These are phyloP conservation scores for Talaromyces ruber DNA, from an alignment of 495 filamentous ascomycete genomes.

Conservation along the genomic window DNA sequence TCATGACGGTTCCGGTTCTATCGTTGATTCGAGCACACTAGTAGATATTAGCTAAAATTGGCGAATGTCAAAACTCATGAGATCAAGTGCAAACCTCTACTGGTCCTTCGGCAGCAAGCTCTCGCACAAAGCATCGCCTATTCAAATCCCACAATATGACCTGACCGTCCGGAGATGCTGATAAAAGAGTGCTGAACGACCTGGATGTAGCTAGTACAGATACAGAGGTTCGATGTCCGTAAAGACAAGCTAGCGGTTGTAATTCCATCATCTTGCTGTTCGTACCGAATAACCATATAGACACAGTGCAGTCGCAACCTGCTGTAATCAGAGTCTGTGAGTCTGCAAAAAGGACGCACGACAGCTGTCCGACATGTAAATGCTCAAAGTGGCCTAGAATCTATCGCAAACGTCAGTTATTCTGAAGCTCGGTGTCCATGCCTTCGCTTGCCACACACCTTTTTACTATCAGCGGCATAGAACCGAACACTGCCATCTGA, in stretches of 20 bases:
- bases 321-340: conserved; percentile 84
- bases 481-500: conserved; percentile 88
- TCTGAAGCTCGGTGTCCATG: background rate
- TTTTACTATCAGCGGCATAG: conserved; percentile 69
- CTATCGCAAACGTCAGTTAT: conserved; percentile 10
- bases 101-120: conserved; percentile 46
- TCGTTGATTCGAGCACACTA: conserved; percentile 84
- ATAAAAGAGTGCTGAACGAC: conserved; percentile 78
- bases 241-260: conserved; percentile 69
- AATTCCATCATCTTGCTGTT: conserved; percentile 67
- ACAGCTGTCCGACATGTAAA: conserved; percentile 80
- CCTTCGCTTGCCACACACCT: conserved; percentile 25
- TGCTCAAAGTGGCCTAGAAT: conserved; percentile 83
- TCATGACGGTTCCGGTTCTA: conserved; percentile 75
- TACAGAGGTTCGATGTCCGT: conserved; percentile 79
- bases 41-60: conserved; percentile 18
- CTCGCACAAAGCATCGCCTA: conserved; percentile 72
- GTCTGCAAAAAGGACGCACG: conserved; percentile 74
- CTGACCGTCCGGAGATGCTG: conserved; percentile 69
- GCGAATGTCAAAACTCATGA: background rate
- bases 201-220: conserved; percentile 74
- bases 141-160: conserved; percentile 93
- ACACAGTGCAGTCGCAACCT: conserved; percentile 84
- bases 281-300: conserved; percentile 63
- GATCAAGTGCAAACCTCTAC: conserved; percentile 36